Evolutionary conservation across 2,329 filamentous ascomycete species (phyloP).

Genomic region (Metarhizium brunneum): DNA sequence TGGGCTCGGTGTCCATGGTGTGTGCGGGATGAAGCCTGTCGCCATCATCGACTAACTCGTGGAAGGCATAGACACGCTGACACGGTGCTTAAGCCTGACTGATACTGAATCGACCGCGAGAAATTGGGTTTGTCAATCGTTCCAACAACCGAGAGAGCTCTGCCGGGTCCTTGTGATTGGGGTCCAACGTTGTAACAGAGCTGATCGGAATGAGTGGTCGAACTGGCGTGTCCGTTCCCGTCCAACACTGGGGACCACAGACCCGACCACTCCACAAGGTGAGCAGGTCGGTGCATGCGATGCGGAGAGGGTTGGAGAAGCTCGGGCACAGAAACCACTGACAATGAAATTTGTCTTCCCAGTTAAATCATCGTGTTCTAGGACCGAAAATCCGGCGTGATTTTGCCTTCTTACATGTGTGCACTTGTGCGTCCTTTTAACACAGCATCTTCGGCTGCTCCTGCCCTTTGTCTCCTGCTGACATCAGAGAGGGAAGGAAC

Average conservation of each 20-base stretch:
- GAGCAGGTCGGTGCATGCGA: background rate
- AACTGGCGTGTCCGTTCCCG: slow-evolving; percentile 1
- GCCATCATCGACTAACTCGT: background rate
- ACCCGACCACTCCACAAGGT: background rate
- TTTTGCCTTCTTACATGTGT: too few relatives aligned
- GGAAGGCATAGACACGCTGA: too few relatives aligned
- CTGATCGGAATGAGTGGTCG: background rate
- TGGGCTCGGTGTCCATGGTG: background rate
- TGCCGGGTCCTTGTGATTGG: background rate
- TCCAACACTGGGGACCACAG: background rate
- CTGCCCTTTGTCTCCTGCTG: background rate
- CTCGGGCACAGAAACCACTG: background rate
- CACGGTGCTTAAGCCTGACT: background rate
- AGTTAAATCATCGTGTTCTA: background rate
- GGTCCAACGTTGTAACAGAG: background rate
- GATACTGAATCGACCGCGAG: background rate
- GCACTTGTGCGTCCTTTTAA: background rate
- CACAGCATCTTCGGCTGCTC: background rate
- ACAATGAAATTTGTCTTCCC: background rate
- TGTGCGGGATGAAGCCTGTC: background rate
- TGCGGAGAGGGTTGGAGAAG: background rate
- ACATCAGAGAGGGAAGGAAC: background rate
- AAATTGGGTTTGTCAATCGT: background rate
- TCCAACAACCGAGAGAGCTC: background rate
- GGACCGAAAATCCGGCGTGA: too few relatives aligned